A percentile compares a stretch with the other conserved stretches of the same genome.
These are phyloP conservation scores for Gomphus bonarii DNA, from an alignment of 1,284 basidiomycete genomes.

Conservation along the genomic window DNA sequence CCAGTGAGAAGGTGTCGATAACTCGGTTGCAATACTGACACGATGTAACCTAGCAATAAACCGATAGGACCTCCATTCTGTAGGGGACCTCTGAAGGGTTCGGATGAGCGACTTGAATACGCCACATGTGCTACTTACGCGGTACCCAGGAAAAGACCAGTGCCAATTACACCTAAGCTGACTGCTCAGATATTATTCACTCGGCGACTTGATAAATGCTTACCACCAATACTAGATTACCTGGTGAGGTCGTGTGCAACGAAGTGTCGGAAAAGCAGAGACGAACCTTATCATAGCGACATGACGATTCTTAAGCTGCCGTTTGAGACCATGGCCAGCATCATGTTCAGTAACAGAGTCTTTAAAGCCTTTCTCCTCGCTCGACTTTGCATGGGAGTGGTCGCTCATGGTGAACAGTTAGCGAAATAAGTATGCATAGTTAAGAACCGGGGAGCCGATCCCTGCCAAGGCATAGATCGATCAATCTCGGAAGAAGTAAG, in stretches of 20 bases:
- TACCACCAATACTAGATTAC: conserved; percentile 10
- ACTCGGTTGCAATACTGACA: conserved; percentile 52
- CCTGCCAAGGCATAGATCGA: too few relatives aligned
- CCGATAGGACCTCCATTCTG: conserved; percentile 15
- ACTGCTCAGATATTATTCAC: background rate
- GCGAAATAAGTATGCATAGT: too few relatives aligned
- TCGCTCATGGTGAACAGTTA: background rate
- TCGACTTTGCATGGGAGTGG: background rate
- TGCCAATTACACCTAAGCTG: conserved; percentile 58
- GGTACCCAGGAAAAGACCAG: conserved; percentile 32
- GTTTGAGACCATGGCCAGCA: background rate
- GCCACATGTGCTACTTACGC: conserved; percentile 12
- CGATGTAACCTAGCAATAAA: conserved; percentile 17
- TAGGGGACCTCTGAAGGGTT: background rate
- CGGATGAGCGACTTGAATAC: background rate
- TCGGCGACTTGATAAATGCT: background rate
- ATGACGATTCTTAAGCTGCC: conserved; percentile 10
- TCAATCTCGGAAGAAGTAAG: too few relatives aligned
- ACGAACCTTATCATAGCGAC: conserved; percentile 10
- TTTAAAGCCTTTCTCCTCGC: background rate
- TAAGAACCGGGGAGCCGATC: too few relatives aligned
- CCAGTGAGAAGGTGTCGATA: conserved; percentile 16
- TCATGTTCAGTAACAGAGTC: background rate
- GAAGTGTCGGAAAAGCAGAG: background rate
- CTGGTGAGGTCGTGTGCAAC: background rate